Evolutionary conservation across 148 eudicot genomes (phyloP).

Genomic region (Rhododendron ferrugineum): DNA sequence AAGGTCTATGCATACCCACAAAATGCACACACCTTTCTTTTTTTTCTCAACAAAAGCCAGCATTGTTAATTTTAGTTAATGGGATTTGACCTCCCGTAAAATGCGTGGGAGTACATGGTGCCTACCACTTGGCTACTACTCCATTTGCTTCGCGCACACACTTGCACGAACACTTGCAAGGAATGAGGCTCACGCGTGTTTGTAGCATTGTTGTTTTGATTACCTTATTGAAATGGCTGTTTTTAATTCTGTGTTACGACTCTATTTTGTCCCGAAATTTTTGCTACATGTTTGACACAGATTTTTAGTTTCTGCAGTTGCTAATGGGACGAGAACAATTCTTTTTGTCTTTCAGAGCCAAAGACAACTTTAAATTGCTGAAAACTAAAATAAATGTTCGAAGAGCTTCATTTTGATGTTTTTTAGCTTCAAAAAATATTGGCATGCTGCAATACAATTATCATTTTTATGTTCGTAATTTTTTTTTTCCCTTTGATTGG

Average conservation of each 20-base stretch:
- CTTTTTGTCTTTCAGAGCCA: not conserved
- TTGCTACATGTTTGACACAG: not conserved
- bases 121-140: too few relatives aligned
- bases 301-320: not conserved
- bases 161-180: not conserved
- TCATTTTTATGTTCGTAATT: not conserved
- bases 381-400: not conserved
- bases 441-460: not conserved
- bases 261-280: not conserved
- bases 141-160: not conserved
- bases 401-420: not conserved
- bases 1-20: not conserved
- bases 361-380: not conserved
- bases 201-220: not conserved
- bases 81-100: not conserved
- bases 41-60: not conserved
- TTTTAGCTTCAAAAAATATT: not conserved
- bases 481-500: conserved; percentile 11
- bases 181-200: not conserved
- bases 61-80: not conserved
- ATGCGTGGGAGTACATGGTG: too few relatives aligned
- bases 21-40: not conserved
- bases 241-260: not conserved
- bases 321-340: not conserved
- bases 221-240: not conserved